phyloP scores from a whole-genome alignment of 2,329 filamentous ascomycete genomes.

The Paraphaeosphaeria minitans region DNA sequence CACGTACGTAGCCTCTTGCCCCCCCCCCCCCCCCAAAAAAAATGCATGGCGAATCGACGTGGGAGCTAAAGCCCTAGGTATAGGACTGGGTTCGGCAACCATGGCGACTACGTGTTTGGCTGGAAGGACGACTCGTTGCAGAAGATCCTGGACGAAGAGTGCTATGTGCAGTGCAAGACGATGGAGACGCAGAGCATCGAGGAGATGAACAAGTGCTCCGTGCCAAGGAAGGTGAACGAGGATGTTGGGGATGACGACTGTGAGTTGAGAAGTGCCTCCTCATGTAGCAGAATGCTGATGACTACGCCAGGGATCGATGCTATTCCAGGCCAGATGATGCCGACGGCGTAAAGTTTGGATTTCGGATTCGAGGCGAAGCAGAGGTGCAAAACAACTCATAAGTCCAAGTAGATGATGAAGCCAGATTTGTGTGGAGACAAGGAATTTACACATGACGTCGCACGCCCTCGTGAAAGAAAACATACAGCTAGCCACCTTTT shows the following conservation, averaged over 20 bases:
- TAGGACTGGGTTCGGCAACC: conserved; percentile 54
- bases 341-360: not conserved
- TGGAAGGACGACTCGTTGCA: conserved; percentile 58
- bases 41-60: not conserved
- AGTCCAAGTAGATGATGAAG: no score
- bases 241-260: conserved; percentile 49
- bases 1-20: conserved; percentile 24
- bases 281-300: not conserved
- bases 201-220: conserved; percentile 55
- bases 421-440: no score
- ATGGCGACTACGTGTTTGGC: conserved; percentile 60
- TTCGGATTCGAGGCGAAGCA: no score
- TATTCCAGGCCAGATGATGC: not conserved
- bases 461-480: no score
- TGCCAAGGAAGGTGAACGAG: conserved; percentile 54
- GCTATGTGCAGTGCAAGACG: conserved; percentile 45
- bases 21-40: no score
- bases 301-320: not conserved
- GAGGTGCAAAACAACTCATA: no score
- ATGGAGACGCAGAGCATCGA: conserved; percentile 55
- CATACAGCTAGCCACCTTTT: no score
- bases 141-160: conserved; percentile 45
- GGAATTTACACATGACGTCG: no score
- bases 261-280: not conserved
- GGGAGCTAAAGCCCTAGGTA: not conserved